Evolutionary conservation across 176 grass and related monocot genomes (phyloP), one percentile per base, ranked within the genome.

Genomic region (Juncus effusus): DNA sequence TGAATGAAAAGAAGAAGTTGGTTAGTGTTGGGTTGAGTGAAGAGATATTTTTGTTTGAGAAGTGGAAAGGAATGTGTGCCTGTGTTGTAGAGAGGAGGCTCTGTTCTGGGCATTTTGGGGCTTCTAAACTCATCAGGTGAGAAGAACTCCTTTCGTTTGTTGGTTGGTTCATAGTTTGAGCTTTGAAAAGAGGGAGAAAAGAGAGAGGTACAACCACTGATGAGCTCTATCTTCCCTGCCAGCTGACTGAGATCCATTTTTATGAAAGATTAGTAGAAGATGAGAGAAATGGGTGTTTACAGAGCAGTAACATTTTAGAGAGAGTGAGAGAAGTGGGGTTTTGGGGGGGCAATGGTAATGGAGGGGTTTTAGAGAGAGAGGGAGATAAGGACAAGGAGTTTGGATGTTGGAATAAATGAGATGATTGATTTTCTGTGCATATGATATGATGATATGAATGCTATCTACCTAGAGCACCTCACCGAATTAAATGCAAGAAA

Each of bases 301-400:
- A 28, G 19, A 28, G 19, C 19, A 28, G 19, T 2, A 64, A 49
- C n/a, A 38, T 42, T 14, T 53, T 54, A 28, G 51, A 10, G 16
- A 59, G 10, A 40, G 49, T 50, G 64, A 42, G 57, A 37, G 11
- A 66, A 6, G 49, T 8, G 40, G 56, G 67, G 56, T 47, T 80
- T 83, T 45, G 52, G 69, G 82, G 82, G 82, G 63, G 19, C 0
- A 28, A 28, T 28, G 19, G 19, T 28, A 73, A 72, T 62, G 77
- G 62, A 50, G 19, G 38, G 78, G 71, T 40, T 14, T 38, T 55
- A 40, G 52, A 28, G 35, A 57, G 38, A 72, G 52, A 59, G 42
- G 42, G 38, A 72, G 68, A 72, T 72, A 59, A 59, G 54, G 68
- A 47, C 54, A 59, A 59, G 13, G 6, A 47, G 44, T 9, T 47